Percentiles rank a stretch among this genome's conserved stretches.
Conservation (phyloP, 164 flowering plant species). For the Taxillus chinensis region DNA sequence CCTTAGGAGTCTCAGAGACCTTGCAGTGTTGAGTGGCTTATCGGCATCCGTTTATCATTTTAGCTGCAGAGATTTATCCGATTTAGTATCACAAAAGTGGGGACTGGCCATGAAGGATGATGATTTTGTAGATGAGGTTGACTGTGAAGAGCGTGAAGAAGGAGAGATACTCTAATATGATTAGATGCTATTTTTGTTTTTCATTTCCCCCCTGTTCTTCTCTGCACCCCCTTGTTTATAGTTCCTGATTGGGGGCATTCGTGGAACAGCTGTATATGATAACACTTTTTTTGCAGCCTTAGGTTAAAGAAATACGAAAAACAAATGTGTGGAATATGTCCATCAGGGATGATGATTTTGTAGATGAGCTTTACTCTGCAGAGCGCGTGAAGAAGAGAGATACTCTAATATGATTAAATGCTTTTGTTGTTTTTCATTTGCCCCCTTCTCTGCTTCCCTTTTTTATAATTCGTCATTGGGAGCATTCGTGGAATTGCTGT, state of each 20-base stretch:
- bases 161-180: conserved; percentile 34
- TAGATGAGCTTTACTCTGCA: conserved; percentile 25
- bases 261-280: too few species aligned
- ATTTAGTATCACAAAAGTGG: conserved; percentile 2
- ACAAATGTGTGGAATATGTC: conserved; percentile 23
- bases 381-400: conserved; percentile 54
- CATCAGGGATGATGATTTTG: conserved; percentile 18
- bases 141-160: conserved; percentile 35
- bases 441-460: too few species aligned
- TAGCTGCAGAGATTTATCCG: too few species aligned
- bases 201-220: too few species aligned
- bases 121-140: conserved; percentile 23
- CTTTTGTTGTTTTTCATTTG: too few species aligned
- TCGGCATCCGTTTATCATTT: conserved; percentile 4
- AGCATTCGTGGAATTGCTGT: too few species aligned
- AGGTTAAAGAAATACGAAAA: too few species aligned
- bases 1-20: too few species aligned
- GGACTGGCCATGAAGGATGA: conserved; percentile 32
- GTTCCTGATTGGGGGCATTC: too few species aligned
- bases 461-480: too few species aligned
- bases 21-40: conserved; percentile 6
- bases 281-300: too few species aligned
- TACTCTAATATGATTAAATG: conserved; percentile 6
- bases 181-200: not conserved
- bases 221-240: too few species aligned